Evolutionary conservation across 73 alveolate genomes (phyloP).

Genomic region (Loxodes magnus): DNA sequence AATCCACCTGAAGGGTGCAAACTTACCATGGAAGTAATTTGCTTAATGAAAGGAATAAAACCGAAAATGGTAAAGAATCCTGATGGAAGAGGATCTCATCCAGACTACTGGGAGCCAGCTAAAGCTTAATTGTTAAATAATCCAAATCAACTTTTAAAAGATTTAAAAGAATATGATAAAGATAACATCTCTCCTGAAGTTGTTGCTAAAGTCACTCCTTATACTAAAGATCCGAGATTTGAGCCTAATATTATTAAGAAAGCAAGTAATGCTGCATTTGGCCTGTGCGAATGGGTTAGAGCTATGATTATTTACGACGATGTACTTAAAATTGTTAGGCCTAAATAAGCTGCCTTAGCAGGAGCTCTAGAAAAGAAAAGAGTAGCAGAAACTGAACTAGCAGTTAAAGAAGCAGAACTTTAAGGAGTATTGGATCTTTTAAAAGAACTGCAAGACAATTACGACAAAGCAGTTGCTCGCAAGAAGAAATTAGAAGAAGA

Average conservation of each 20-base stretch:
- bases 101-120: constrained; percentile 58
- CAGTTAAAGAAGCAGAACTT: constrained; percentile 36
- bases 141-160: constrained; percentile 29
- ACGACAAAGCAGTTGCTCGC: constrained; percentile 1
- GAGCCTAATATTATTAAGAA: constrained; percentile 52
- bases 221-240: constrained; percentile 49
- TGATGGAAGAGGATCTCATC: constrained; percentile 38
- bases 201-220: constrained; percentile 35
- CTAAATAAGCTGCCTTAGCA: constrained; percentile 47
- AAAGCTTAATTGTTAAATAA: constrained; percentile 44
- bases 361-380: constrained; percentile 56
- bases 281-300: constrained; percentile 76
- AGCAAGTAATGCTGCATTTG: constrained; percentile 80
- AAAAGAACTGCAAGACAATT: background rate
- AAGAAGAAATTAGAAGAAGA: constrained; percentile 44
- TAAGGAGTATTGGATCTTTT: background rate
- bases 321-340: constrained; percentile 47
- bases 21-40: constrained; percentile 29
- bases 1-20: constrained; percentile 28
- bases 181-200: constrained; percentile 42
- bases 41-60: constrained; percentile 21
- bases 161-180: constrained; percentile 35
- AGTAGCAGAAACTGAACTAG: constrained; percentile 29
- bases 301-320: constrained; percentile 71
- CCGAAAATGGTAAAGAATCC: constrained; percentile 38